Base-by-base conservation (phyloP, 176 grass and related monocot species). In the Pontederia paniculata region DNA sequence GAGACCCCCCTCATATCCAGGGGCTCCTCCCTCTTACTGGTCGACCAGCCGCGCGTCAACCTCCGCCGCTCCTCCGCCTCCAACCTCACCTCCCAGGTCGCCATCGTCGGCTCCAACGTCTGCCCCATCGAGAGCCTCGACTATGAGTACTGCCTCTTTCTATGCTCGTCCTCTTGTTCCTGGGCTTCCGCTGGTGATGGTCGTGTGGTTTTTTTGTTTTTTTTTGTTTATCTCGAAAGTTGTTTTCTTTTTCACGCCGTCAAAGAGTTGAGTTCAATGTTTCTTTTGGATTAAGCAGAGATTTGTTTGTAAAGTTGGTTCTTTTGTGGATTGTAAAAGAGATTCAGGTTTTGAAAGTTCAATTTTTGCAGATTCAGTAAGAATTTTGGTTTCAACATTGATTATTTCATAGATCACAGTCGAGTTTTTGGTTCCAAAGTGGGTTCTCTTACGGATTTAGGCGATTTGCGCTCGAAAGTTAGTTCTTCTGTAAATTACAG, bases 101-200 rank as follows among this genome's bases (percentile, higher is more conserved):
- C 64, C 4, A 42, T 67, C 28, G 16, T 67, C 50, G 64, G 64
- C 5, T 21, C 64, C 10, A 67, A 67, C 1, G 45, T 67, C 64
- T 44, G 64, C 48, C 28, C 64, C 23, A 53, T 67, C 17, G 64
- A 67, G 47, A 67, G 64, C 18, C 22, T 67, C 14, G 64, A 95
- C 63, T 95, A 95, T 79, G 89, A 95, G 89, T 86, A 3, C 14
- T 5, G 10, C 18, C n/a, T 0, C 47, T 4, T 17, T 11, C 48
- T 12, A 23, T 67, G 44, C 63, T 20, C 10, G 37, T 43, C 44
- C 17, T 25, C 43, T 48, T 75, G 52, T 53, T 15, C 9, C 19
- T 23, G 12, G 12, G 12, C 10, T 50, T 50, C 48, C n/a, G 5
- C 12, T 5, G n/a, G 12, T 15, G n/a, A 15, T 5, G 12, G 14